A percentile compares a stretch with the other conserved stretches of the same genome.
These are phyloP conservation scores for Colletotrichum liaoningense DNA, from an alignment of 2,329 filamentous ascomycete genomes.

Conservation along the genomic window DNA sequence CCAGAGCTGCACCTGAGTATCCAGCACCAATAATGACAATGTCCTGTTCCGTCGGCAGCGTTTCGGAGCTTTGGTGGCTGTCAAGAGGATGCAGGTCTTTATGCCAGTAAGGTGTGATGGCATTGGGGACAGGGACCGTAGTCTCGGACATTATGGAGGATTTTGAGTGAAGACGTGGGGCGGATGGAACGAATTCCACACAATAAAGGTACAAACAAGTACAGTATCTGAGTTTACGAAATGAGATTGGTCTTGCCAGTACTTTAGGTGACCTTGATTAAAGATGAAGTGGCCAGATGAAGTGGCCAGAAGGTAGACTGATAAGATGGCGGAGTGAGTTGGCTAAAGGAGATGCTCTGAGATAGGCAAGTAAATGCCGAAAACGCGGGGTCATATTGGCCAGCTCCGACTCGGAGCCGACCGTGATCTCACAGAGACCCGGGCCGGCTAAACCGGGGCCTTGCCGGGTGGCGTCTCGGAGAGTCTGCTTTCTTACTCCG, in stretches of 20 bases:
- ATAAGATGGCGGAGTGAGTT: not conserved
- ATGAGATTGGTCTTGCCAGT: too few relatives aligned
- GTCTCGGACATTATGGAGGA: not conserved
- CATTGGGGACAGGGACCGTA: constrained; percentile 17
- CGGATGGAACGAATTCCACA: too few relatives aligned
- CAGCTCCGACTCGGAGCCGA: constrained; percentile 28
- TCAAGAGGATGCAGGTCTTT: constrained; percentile 26
- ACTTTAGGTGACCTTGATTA: too few relatives aligned
- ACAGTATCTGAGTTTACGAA: too few relatives aligned
- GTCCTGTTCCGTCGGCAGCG: constrained; percentile 23
- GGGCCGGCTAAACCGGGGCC: not conserved
- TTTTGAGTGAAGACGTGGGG: too few relatives aligned
- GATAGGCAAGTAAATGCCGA: not conserved
- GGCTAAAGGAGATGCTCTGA: not conserved
- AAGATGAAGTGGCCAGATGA: too few relatives aligned
- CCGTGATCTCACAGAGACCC: not conserved
- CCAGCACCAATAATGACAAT: constrained; percentile 36
- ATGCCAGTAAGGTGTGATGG: constrained; percentile 27
- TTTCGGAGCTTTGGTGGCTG: constrained; percentile 27
- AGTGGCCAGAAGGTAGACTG: not conserved
- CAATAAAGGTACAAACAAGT: too few relatives aligned
- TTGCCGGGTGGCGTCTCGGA: not conserved
- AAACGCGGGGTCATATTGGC: constrained; percentile 12
- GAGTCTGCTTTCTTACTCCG: not conserved
- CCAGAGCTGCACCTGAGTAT: constrained; percentile 21